Base-by-base conservation (phyloP, 108 stramenopile species). In the Heterococcus sp. region DNA sequence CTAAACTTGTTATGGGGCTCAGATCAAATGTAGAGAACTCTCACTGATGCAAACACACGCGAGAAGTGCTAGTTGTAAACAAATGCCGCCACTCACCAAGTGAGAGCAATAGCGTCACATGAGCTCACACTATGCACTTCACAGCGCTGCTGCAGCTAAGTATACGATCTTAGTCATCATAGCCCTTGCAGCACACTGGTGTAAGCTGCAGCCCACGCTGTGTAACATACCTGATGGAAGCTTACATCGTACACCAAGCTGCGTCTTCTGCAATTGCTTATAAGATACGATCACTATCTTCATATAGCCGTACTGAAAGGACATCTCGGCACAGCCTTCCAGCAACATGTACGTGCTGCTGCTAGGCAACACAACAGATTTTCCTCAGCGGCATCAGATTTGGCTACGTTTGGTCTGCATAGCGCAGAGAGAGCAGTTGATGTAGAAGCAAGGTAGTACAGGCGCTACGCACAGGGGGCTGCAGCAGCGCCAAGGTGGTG, bases 371-470 rank as follows among this genome's bases (percentile, higher is more conserved):
- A n/a, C n/a, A n/a, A n/a, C n/a, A n/a, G n/a, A n/a, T n/a, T n/a
- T n/a, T n/a, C n/a, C n/a, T n/a, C n/a, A n/a, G n/a, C n/a, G 46
- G 46, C 46, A 58, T 58, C 46, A 58, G 46, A 58, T 58, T 58
- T 58, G 46, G 46, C 46, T 58, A 58, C 46, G 46, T 58, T 14
- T 58, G 46, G n/a, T n/a, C n/a, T n/a, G n/a, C n/a, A n/a, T n/a
- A n/a, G n/a, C n/a, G n/a, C n/a, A n/a, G n/a, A n/a, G n/a, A n/a
- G n/a, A n/a, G n/a, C n/a, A n/a, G n/a, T n/a, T n/a, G n/a, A n/a
- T n/a, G n/a, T n/a, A n/a, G n/a, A n/a, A n/a, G n/a, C n/a, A n/a
- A n/a, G n/a, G n/a, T n/a, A n/a, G n/a, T n/a, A n/a, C n/a, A n/a
- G n/a, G n/a, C n/a, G n/a, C n/a, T n/a, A n/a, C n/a, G n/a, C n/a